Conservation (phyloP, 2,329 filamentous ascomycete genomes). For the Cordyceps tenuipes region DNA sequence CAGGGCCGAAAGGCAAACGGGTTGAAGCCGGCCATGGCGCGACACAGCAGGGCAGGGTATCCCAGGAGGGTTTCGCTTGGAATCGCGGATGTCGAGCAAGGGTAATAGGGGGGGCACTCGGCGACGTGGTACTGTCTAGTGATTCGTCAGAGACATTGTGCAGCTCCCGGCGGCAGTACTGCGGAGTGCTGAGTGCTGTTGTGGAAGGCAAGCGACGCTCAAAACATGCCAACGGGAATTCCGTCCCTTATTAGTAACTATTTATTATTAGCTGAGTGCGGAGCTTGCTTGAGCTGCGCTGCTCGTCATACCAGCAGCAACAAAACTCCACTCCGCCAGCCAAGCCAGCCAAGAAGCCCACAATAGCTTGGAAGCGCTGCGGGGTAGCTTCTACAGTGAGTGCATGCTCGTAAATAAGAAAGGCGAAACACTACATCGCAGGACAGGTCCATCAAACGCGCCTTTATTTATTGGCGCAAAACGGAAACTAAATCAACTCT, state of each 20-base stretch:
- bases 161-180: not conserved
- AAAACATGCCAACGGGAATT: not conserved
- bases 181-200: not conserved
- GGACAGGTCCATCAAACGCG: not conserved
- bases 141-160: not conserved
- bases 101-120: not conserved
- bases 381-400: not conserved
- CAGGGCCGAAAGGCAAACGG: slow-evolving; percentile 70
- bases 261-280: not conserved
- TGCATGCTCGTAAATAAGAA: too few relatives aligned
- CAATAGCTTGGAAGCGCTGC: not conserved
- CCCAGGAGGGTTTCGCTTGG: not conserved
- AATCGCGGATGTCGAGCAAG: not conserved
- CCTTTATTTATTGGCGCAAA: not conserved
- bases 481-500: not conserved
- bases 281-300: not conserved
- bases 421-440: too few relatives aligned
- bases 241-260: not conserved
- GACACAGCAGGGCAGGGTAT: not conserved
- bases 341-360: too few relatives aligned
- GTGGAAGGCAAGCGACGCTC: not conserved
- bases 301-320: not conserved
- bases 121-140: not conserved
- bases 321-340: not conserved
- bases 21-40: slow-evolving; percentile 27